Conservation (phyloP, 2,329 filamentous ascomycete genomes). For the Pestalotiopsis sp. region DNA sequence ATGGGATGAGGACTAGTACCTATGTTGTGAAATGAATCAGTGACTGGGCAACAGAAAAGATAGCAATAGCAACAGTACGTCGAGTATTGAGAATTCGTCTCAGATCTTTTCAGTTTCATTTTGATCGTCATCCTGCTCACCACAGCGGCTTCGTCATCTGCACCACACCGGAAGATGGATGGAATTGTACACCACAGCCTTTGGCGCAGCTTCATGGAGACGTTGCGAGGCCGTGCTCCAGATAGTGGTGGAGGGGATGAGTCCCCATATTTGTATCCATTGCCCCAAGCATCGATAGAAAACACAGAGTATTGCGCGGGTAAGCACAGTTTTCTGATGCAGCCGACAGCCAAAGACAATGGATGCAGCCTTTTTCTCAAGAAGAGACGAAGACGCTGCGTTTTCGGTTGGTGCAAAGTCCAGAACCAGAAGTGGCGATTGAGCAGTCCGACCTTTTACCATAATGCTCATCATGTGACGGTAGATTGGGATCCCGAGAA, state of each 20-base stretch:
- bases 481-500: not conserved
- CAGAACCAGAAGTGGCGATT: conserved; percentile 17
- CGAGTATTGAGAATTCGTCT: conserved; percentile 9
- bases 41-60: not conserved
- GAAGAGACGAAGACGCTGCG: not conserved
- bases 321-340: not conserved
- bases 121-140: conserved; percentile 19
- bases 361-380: not conserved
- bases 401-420: conserved; percentile 13
- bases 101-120: conserved; percentile 20
- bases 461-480: conserved; percentile 16
- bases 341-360: not conserved
- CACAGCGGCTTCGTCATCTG: conserved; percentile 17
- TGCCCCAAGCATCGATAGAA: not conserved
- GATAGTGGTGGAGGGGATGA: not conserved
- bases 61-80: not conserved
- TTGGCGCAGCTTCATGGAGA: conserved; percentile 14
- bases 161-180: conserved; percentile 8
- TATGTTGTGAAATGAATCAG: no score
- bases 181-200: conserved; percentile 15
- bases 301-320: not conserved
- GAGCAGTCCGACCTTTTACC: conserved; percentile 21
- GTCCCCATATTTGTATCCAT: not conserved
- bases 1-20: not conserved
- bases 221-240: conserved; percentile 14